phyloP scores from a whole-genome alignment of 192 early-diverging fungal species.

The Backusella psychrophila region DNA sequence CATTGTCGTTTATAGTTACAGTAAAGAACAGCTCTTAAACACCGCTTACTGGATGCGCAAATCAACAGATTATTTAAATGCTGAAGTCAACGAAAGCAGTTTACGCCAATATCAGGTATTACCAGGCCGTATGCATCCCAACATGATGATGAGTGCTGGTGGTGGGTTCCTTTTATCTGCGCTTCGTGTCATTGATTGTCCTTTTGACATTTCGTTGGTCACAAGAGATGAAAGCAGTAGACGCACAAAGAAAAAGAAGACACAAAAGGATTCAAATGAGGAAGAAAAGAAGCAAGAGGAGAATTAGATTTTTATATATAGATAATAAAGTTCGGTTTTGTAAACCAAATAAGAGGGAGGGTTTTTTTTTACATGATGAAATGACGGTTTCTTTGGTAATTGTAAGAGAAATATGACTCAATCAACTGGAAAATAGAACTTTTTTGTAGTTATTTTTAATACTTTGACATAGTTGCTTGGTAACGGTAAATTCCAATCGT shows the following conservation, averaged over 20 bases:
- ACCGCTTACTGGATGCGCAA: constrained; percentile 66
- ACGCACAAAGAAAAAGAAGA: constrained; percentile 10
- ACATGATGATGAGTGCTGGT: constrained; percentile 73
- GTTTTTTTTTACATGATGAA: no score
- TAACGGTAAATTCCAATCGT: neutral
- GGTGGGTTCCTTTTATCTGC: constrained; percentile 72
- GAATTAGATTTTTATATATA: neutral
- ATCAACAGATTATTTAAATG: constrained; percentile 70
- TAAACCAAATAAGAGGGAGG: neutral
- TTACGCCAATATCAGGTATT: constrained; percentile 85
- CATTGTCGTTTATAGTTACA: constrained; percentile 78
- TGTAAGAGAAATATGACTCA: no score
- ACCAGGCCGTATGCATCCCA: constrained; percentile 76
- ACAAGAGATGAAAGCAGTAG: constrained; percentile 1
- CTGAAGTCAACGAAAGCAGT: constrained; percentile 89
- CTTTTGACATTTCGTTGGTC: constrained; percentile 19
- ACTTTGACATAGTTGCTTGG: no score
- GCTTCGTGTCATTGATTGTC: constrained; percentile 50
- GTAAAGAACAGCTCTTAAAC: constrained; percentile 64
- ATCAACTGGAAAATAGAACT: no score
- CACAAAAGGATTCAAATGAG: neutral
- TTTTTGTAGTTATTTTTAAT: no score
- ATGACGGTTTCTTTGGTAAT: no score
- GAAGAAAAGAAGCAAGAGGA: neutral
- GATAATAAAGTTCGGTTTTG: neutral